Evolutionary conservation across 768 basidiomycete species (phyloP), one percentile per base, ranked within the genome.

Genomic region (Russula foetens): DNA sequence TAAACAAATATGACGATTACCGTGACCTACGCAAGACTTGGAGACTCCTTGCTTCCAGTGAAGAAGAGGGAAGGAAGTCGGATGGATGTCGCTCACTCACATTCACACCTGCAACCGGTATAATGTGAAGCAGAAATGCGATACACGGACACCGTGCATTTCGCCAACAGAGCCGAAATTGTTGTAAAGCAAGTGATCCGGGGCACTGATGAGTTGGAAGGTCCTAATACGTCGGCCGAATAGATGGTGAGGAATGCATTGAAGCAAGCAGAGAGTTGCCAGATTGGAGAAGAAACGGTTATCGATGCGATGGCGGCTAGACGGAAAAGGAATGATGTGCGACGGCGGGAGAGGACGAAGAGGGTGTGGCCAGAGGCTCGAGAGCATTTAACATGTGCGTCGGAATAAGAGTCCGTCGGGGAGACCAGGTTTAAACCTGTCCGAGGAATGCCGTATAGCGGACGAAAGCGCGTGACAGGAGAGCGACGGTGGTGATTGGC

Each of bases 141-240:
- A 56, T 56, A 53, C 21, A 50, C 39, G 44, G 51, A 58, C 15
- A 8, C 31, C 33, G 50, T 9, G 46, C 19, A 19, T 29, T 61
- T 51, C 49, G 60, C 26, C 7, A 44, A 21, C 41, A 62, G 60
- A 57, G n/a, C 56, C 60, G 60, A 57, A 33, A 41, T 24, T 43
- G 38, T 47, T 23, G 31, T n/a, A 35, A 35, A 31, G n/a, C 48
- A 7, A 28, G 33, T 15, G 60, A 9, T 50, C 23, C 26, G 26
- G 45, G 43, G 48, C 44, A 38, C 35, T 26, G 35, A 62, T 58
- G 44, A 45, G 58, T 53, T 33, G 54, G 54, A 55, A 44, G 47
- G 46, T 26, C 35, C 6, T 12, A 35, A 35, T 35, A 46, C 35
- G 44, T 58, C 56, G 56, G 51, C 56, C 56, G 61, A 62, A 58